Percentiles rank a stretch among this genome's conserved stretches.
phyloP scores from a whole-genome alignment of 495 filamentous ascomycete species.

The Tuber borchii region DNA sequence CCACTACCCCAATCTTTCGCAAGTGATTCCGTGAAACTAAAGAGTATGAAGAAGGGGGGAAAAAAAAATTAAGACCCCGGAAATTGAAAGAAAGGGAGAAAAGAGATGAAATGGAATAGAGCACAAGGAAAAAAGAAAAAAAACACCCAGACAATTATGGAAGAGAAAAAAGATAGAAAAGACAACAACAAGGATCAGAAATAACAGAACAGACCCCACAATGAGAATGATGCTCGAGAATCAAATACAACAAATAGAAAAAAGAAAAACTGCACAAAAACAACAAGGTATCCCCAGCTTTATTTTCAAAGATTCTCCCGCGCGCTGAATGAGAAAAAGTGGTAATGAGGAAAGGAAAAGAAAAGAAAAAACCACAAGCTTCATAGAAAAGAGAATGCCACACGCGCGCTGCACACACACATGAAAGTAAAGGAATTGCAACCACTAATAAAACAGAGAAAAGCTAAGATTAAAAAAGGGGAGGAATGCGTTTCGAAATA shows the following conservation, averaged over 20 bases:
- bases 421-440: conserved; percentile 28
- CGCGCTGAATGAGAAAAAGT: conserved; percentile 26
- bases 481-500: conserved; percentile 23
- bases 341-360: conserved; percentile 31
- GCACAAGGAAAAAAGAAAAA: conserved; percentile 4
- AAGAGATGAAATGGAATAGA: neutral
- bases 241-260: conserved; percentile 19
- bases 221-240: conserved; percentile 26
- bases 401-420: conserved; percentile 31
- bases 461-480: conserved; percentile 27
- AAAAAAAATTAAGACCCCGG: neutral
- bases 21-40: neutral
- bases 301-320: conserved; percentile 31
- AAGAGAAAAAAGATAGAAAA: neutral
- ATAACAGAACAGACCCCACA: conserved; percentile 20
- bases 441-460: conserved; percentile 39
- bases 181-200: neutral
- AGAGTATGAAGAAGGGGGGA: neutral
- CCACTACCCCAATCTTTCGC: neutral
- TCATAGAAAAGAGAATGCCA: conserved; percentile 8
- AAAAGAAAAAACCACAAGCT: conserved; percentile 16
- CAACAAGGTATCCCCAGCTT: conserved; percentile 24
- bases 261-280: conserved; percentile 24
- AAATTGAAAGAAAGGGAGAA: neutral
- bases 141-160: neutral